These are phyloP conservation scores for Suhomyces pyralidae DNA, from an alignment of 805 yeast genomes.

Conservation along the genomic window DNA sequence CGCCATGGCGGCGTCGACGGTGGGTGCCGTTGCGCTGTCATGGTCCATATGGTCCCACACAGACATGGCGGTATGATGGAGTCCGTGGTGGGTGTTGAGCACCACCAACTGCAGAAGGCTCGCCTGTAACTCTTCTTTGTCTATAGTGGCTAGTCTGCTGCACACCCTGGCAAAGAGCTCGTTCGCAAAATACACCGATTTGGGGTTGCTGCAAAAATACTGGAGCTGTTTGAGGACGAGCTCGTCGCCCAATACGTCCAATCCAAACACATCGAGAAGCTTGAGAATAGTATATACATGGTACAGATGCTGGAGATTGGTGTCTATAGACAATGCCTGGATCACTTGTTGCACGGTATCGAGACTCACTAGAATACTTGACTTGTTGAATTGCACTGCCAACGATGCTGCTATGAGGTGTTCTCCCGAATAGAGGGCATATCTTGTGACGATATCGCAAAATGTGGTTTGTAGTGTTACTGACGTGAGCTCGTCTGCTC, in stretches of 20 bases:
- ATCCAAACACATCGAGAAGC: conserved; percentile 4
- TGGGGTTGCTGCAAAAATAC: conserved; percentile 5
- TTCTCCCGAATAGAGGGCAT: conserved; percentile 20
- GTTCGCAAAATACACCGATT: conserved; percentile 9
- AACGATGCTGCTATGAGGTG: conserved; percentile 21
- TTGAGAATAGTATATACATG: conserved; percentile 6
- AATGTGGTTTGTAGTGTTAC: neutral
- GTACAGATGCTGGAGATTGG: conserved; percentile 4
- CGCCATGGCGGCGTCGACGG: neutral
- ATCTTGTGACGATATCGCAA: conserved; percentile 14
- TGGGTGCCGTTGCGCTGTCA: neutral
- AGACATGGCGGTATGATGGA: conserved; percentile 5
- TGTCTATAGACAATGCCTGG: conserved; percentile 10
- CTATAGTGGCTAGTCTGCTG: neutral
- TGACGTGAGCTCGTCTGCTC: too few species aligned
- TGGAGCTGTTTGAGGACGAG: conserved; percentile 1
- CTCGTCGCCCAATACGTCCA: neutral
- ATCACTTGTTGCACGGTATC: conserved; percentile 9
- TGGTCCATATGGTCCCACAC: conserved; percentile 4
- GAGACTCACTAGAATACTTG: neutral
- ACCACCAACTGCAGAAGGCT: conserved; percentile 3
- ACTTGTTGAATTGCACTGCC: conserved; percentile 7
- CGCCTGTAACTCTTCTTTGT: conserved; percentile 1
- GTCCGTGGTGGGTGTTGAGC: conserved; percentile 6
- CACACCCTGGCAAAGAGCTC: conserved; percentile 2